phyloP scores from a whole-genome alignment of 2,329 filamentous ascomycete genomes.

The Stagonosporopsis rhizophila region DNA sequence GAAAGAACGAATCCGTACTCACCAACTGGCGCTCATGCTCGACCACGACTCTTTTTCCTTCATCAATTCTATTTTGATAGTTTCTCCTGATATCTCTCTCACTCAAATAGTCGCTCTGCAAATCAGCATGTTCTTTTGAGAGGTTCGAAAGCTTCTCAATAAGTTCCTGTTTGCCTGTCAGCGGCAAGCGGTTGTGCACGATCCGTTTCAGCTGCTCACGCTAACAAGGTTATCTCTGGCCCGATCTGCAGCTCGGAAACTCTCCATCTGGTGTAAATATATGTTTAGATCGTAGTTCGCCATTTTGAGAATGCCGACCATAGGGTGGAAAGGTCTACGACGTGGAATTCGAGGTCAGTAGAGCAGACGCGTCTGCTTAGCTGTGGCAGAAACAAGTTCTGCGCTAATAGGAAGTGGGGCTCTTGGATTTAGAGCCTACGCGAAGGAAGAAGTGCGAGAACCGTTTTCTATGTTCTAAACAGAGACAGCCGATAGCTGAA shows the following conservation, averaged over 20 bases:
- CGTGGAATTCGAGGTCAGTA: not conserved
- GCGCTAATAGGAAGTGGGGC: constrained; percentile 11
- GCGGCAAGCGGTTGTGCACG: constrained; percentile 22
- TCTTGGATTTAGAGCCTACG: not conserved
- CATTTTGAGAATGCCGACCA: constrained; percentile 21
- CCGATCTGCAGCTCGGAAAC: constrained; percentile 47
- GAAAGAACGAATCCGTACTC: not conserved
- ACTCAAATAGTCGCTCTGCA: constrained; percentile 42
- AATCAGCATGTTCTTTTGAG: constrained; percentile 32
- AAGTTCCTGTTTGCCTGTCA: constrained; percentile 41
- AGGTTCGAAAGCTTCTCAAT: constrained; percentile 37
- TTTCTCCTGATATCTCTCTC: constrained; percentile 42
- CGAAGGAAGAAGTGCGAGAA: not conserved
- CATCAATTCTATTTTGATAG: constrained; percentile 38
- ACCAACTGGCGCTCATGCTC: constrained; percentile 38
- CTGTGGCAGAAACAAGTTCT: constrained; percentile 7
- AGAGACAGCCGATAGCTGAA: not conserved
- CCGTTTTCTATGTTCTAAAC: not conserved
- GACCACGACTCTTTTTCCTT: constrained; percentile 26
- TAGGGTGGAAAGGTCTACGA: not conserved
- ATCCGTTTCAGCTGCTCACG: constrained; percentile 21
- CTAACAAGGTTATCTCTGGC: constrained; percentile 45
- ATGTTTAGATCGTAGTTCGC: constrained; percentile 29
- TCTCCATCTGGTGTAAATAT: constrained; percentile 39
- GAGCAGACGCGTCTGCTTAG: not conserved